phyloP scores from a whole-genome alignment of 768 basidiomycete species.

The Pisolithus albus region DNA sequence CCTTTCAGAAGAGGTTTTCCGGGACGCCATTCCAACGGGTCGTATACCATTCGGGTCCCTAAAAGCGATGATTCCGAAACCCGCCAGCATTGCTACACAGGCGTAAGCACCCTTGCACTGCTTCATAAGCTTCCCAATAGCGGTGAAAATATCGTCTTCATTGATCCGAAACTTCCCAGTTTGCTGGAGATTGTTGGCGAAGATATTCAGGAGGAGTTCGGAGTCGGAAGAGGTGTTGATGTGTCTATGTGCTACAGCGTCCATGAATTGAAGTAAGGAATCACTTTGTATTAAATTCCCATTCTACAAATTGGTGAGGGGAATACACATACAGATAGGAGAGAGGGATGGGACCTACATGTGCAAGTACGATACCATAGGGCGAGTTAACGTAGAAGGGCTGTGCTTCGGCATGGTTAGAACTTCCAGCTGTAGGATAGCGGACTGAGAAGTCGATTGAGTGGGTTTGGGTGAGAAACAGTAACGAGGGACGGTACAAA shows the following conservation, averaged over 20 bases:
- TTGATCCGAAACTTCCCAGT: constrained; percentile 99
- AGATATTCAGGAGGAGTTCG: constrained; percentile 93
- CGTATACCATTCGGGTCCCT: constrained; percentile 97
- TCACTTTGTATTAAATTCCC: constrained; percentile 95
- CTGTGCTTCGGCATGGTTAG: constrained; percentile 94
- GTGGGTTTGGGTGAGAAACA: constrained; percentile 7
- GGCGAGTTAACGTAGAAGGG: constrained; percentile 99
- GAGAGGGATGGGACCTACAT: constrained; percentile 49
- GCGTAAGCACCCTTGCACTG: constrained; percentile 92
- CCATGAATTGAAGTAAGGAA: constrained; percentile 85
- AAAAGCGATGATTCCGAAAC: constrained; percentile 97
- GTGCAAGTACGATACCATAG: constrained; percentile 96
- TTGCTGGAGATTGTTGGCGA: constrained; percentile 95
- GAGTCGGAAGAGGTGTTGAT: constrained; percentile 99
- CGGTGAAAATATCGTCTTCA: constrained; percentile 97
- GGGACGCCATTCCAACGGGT: constrained; percentile 79
- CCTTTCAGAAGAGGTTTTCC: constrained; percentile 46
- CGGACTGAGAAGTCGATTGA: constrained; percentile 52
- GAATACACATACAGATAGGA: neutral
- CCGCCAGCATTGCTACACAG: constrained; percentile 97
- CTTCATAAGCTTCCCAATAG: constrained; percentile 82
- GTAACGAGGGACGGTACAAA: constrained; percentile 28
- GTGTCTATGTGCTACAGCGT: constrained; percentile 92
- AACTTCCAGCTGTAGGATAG: constrained; percentile 97
- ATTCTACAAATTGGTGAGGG: constrained; percentile 51